phyloP scores from a whole-genome alignment of 2,329 filamentous ascomycete species.

The Xylariales sp. region DNA sequence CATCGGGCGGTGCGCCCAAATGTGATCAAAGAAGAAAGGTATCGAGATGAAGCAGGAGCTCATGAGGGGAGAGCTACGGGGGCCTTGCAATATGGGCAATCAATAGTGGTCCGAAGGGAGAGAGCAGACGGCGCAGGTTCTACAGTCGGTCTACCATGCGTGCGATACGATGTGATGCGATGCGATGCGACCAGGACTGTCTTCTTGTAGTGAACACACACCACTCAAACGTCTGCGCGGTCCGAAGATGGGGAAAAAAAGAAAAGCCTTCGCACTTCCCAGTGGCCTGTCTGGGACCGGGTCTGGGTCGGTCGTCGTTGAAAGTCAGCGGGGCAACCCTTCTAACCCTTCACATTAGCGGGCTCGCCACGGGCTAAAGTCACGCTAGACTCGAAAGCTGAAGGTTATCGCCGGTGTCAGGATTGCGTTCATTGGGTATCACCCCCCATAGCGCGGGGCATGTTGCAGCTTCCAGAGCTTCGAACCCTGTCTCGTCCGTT shows the following conservation, averaged over 20 bases:
- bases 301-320: constrained; percentile 9
- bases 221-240: background rate
- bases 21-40: background rate
- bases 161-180: too few relatives aligned
- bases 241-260: constrained; percentile 1
- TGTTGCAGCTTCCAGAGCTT: too few relatives aligned
- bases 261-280: constrained; percentile 4
- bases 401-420: background rate
- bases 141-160: too few relatives aligned
- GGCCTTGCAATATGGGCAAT: too few relatives aligned
- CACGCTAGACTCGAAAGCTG: background rate
- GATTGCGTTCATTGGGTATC: too few relatives aligned
- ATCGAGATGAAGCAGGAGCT: background rate
- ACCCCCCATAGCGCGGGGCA: too few relatives aligned
- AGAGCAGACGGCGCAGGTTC: background rate
- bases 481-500: too few relatives aligned
- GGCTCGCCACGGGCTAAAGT: constrained; percentile 2
- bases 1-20: constrained; percentile 37
- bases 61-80: constrained; percentile 1
- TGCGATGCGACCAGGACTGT: background rate
- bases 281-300: background rate
- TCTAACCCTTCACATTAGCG: constrained; percentile 1
- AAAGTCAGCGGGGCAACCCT: constrained; percentile 1
- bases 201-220: background rate
- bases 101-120: background rate